These are phyloP conservation scores for Blastomyces silverae DNA, from an alignment of 2,329 filamentous ascomycete species.

Conservation along the genomic window DNA sequence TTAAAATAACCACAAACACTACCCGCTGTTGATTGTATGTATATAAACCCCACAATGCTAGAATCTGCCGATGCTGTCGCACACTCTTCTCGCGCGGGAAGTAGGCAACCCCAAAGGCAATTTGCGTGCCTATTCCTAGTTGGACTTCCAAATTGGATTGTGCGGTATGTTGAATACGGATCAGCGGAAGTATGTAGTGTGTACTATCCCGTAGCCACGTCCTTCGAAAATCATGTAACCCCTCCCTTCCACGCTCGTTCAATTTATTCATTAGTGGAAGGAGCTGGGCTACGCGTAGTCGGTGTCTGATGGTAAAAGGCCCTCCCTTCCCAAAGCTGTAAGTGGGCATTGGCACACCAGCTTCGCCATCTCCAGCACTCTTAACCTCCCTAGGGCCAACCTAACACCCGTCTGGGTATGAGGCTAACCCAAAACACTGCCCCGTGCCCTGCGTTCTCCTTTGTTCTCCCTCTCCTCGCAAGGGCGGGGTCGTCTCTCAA, in stretches of 20 bases:
- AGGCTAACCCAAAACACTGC: not conserved
- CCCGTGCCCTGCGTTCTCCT: not conserved
- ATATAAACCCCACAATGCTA: not conserved
- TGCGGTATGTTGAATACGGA: slow-evolving; percentile 6
- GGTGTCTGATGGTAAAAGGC: not conserved
- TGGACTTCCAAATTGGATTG: not conserved
- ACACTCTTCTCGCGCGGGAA: not conserved
- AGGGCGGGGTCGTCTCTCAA: not conserved
- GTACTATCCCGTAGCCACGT: not conserved
- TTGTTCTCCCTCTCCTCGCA: not conserved
- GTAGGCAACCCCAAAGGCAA: not conserved
- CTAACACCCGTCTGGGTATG: not conserved
- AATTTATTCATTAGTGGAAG: not conserved
- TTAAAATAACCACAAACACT: not conserved
- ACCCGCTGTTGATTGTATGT: not conserved
- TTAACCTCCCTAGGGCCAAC: not conserved
- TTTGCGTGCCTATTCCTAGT: not conserved
- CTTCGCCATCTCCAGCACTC: not conserved
- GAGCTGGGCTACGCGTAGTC: not conserved
- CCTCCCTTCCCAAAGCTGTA: not conserved
- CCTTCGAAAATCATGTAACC: not conserved
- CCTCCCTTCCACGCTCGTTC: not conserved
- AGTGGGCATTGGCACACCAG: not conserved
- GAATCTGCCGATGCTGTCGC: not conserved
- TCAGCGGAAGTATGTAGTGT: not conserved